Evolutionary conservation across 2,329 filamentous ascomycete species (phyloP), one percentile per base, ranked within the genome.

Genomic region (Onygenales sp.): DNA sequence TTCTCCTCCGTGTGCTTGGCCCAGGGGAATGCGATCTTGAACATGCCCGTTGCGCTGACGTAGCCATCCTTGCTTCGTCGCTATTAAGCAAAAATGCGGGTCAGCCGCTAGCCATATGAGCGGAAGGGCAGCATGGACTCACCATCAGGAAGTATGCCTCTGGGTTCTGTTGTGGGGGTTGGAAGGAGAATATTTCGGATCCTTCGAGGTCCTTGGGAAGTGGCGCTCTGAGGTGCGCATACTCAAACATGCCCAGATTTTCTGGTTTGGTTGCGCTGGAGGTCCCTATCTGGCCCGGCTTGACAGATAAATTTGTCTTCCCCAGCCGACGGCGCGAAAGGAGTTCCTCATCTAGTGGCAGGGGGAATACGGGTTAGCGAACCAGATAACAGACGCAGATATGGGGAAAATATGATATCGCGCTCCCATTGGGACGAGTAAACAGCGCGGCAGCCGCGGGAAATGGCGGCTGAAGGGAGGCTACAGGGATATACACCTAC

Each of bases 81-180:
- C 82, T 78, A 60, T 59, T 49, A 17, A 17, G 35, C 14, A 7
- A 39, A 43, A 7, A 54, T 3, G 17, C 17, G 17, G 17, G 17
- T 17, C 17, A 17, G 17, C 17, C 17, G 17, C 17, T 17, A 17
- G 17, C 17, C 17, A 17, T 17, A 17, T 17, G 17, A 17, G 33
- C 42, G 14, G 42, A 21, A 50, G 14, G n/a, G 42, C 17, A 51
- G 57, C 17, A 48, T 43, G 46, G 5, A 17, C 77, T 70, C 75
- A 84, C 82, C 82, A 98, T 98, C 62, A 98, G 75, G 70, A 97
- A 98, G 73, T 98, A 98, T 61, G 89, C 93, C 68, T 89, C 89
- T 5, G 93, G 92, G 56, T 76, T 80, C 58, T 76, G 71, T 57
- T 76, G 69, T 52, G 78, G 74, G 8, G 73, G 70, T 67, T 84